Conservation (phyloP, 371 early-diverging fungal genomes). For the Thermomucor indicae-seudaticae region DNA sequence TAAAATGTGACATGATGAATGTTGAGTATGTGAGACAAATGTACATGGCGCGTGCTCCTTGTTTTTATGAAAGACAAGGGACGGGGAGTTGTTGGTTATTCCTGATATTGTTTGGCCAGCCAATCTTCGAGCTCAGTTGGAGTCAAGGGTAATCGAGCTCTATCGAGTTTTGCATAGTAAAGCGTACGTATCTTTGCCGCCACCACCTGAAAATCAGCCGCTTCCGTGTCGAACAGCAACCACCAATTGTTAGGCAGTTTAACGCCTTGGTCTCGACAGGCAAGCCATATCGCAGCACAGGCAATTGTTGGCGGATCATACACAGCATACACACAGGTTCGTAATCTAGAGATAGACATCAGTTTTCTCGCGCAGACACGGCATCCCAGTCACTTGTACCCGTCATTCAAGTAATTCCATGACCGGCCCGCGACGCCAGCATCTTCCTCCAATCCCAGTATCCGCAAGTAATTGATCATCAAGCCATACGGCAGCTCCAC, state of each 20-base stretch:
- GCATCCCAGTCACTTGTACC: no score
- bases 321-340: constrained; percentile 77
- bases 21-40: no score
- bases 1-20: no score
- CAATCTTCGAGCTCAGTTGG: constrained; percentile 4
- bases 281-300: constrained; percentile 84
- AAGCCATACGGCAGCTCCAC: constrained; percentile 92
- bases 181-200: constrained; percentile 60
- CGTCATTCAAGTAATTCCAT: constrained; percentile 90
- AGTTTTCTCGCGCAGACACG: no score
- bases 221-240: constrained; percentile 78
- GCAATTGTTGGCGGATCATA: constrained; percentile 90
- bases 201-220: constrained; percentile 59
- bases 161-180: constrained; percentile 48
- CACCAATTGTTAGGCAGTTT: constrained; percentile 83
- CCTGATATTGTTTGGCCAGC: constrained; percentile 4
- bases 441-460: constrained; percentile 74
- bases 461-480: constrained; percentile 89
- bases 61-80: not conserved
- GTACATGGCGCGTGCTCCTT: not conserved
- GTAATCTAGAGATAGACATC: constrained; percentile 52
- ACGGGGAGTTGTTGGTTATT: not conserved
- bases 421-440: constrained; percentile 72
- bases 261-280: constrained; percentile 63
- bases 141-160: constrained; percentile 37